Evolutionary conservation across 305 asterid genomes (phyloP).

Genomic region (Solanum hybrid): DNA sequence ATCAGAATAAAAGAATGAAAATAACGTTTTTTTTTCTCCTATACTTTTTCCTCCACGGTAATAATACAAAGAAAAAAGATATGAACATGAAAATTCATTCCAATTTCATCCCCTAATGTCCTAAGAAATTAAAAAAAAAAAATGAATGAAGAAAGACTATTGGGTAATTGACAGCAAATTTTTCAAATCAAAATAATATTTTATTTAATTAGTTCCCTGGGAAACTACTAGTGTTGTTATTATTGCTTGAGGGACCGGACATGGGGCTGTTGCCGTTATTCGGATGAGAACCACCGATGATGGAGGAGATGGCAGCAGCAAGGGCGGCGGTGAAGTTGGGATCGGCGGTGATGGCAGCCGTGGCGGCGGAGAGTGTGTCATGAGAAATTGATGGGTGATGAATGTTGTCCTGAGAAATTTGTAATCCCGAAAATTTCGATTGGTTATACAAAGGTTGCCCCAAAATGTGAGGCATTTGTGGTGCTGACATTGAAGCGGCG

Average conservation of each 20-base stretch:
- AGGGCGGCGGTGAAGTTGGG: constrained; percentile 85
- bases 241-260: background rate
- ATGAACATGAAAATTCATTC: constrained; percentile 26
- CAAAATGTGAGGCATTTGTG: constrained; percentile 34
- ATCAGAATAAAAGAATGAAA: constrained; percentile 2
- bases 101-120: constrained; percentile 3
- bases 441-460: constrained; percentile 52
- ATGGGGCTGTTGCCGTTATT: background rate
- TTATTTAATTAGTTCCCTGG: constrained; percentile 19
- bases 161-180: background rate
- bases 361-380: constrained; percentile 65
- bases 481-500: constrained; percentile 1
- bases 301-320: constrained; percentile 74
- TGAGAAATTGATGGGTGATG: constrained; percentile 28
- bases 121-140: background rate
- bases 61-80: background rate
- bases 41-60: background rate
- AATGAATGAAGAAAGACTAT: background rate
- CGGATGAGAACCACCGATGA: constrained; percentile 42
- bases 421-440: constrained; percentile 79
- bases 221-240: constrained; percentile 27
- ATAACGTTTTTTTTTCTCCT: background rate
- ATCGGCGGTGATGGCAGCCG: constrained; percentile 73
- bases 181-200: background rate
- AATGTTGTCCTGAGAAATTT: constrained; percentile 34